A percentile compares a stretch with the other conserved stretches of the same genome.
phyloP scores from a whole-genome alignment of 2,329 filamentous ascomycete species.

The Westerdykella ornata region DNA sequence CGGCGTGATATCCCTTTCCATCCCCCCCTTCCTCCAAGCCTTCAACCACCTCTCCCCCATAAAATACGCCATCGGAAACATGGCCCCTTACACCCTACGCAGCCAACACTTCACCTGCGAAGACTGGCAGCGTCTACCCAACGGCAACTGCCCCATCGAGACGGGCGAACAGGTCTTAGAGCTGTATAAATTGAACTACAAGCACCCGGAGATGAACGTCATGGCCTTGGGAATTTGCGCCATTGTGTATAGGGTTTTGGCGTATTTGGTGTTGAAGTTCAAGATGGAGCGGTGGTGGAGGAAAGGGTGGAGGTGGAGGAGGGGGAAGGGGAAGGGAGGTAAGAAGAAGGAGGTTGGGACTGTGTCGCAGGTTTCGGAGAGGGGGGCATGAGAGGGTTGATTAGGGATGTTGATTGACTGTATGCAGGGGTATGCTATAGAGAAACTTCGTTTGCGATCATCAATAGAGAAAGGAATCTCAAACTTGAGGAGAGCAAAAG shows the following conservation, averaged over 20 bases:
- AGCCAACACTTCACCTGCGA: constrained; percentile 59
- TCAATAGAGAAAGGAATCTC: too few relatives aligned
- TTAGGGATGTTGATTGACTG: too few relatives aligned
- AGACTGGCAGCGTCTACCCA: constrained; percentile 51
- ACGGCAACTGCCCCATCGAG: constrained; percentile 58
- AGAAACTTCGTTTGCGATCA: too few relatives aligned
- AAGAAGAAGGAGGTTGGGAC: neutral
- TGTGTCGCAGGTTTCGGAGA: neutral
- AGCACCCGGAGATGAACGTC: constrained; percentile 55
- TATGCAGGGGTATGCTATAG: too few relatives aligned
- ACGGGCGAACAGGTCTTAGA: constrained; percentile 61
- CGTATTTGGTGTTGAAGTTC: constrained; percentile 52
- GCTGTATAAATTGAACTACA: constrained; percentile 57
- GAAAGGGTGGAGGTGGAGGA: constrained; percentile 11
- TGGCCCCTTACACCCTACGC: constrained; percentile 59
- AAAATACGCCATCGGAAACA: constrained; percentile 60
- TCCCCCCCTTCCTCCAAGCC: constrained; percentile 58
- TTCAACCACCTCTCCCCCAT: constrained; percentile 68
- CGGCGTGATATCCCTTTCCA: constrained; percentile 63
- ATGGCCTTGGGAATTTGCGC: constrained; percentile 57
- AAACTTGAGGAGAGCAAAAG: too few relatives aligned
- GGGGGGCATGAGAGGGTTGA: neutral
- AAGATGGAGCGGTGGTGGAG: constrained; percentile 50
- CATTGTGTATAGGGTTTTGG: constrained; percentile 59
- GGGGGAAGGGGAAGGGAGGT: neutral